phyloP scores from a whole-genome alignment of 192 early-diverging fungal genomes.

The Dissophora globulifera region DNA sequence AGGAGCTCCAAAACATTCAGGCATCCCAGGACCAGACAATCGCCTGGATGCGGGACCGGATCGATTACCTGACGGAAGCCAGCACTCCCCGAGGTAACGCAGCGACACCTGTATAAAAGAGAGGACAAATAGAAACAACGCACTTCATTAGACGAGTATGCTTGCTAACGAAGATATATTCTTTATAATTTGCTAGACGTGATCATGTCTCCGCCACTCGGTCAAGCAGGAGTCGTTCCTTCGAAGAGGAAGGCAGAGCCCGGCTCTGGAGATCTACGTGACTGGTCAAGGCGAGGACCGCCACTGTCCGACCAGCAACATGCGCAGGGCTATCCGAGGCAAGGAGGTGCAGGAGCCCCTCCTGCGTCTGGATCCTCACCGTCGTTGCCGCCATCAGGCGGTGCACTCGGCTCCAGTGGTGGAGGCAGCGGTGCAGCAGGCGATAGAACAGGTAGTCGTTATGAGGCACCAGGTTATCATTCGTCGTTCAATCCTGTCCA shows the following conservation, averaged over 20 bases:
- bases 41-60: slow-evolving; percentile 48
- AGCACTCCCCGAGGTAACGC: slow-evolving; percentile 27
- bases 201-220: slow-evolving; percentile 28
- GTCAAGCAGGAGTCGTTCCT: slow-evolving; percentile 28
- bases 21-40: slow-evolving; percentile 39
- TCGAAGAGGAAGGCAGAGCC: slow-evolving; percentile 46
- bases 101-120: neutral
- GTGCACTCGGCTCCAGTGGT: neutral
- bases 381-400: neutral
- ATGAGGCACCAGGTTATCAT: slow-evolving; percentile 22
- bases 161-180: neutral
- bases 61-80: slow-evolving; percentile 29
- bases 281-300: slow-evolving; percentile 29
- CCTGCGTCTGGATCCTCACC: too few relatives aligned
- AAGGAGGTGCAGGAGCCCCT: neutral
- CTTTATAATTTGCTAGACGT: slow-evolving; percentile 5
- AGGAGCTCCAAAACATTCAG: slow-evolving; percentile 43
- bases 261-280: slow-evolving; percentile 22
- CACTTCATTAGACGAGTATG: too few relatives aligned
- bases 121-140: neutral
- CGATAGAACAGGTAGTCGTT: slow-evolving; percentile 8
- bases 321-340: neutral
- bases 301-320: slow-evolving; percentile 9
- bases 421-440: too few relatives aligned
- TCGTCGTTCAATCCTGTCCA: slow-evolving; percentile 15